These are phyloP conservation scores for Sisymbrium irio DNA, from an alignment of 345 rosid species.

Conservation along the genomic window DNA sequence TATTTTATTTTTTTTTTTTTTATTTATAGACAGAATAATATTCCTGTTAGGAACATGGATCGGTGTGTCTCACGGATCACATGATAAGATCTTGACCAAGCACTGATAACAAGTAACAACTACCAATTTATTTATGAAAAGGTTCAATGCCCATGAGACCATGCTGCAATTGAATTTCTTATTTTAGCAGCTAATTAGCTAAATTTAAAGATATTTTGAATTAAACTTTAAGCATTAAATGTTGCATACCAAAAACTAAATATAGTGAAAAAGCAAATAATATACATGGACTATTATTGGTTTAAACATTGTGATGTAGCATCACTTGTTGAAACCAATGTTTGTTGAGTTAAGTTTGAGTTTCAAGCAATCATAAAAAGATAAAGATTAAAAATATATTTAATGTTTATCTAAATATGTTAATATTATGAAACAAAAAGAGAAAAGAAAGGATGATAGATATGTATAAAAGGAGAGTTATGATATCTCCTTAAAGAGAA, in stretches of 20 bases:
- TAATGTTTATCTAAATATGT: no score
- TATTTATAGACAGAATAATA: not conserved
- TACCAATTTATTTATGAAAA: not conserved
- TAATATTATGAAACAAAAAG: no score
- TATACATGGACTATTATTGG: not conserved
- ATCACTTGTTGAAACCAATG: no score
- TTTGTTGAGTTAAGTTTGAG: no score
- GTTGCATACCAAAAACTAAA: not conserved
- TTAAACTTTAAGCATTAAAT: not conserved
- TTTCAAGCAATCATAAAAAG: no score
- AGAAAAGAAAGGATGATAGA: no score
- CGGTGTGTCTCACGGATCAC: slow-evolving; percentile 8
- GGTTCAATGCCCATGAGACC: not conserved
- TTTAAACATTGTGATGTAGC: no score
- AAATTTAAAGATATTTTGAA: not conserved
- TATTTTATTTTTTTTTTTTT: not conserved
- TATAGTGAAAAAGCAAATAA: not conserved
- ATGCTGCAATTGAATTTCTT: not conserved
- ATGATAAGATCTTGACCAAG: slow-evolving; percentile 28
- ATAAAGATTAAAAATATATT: no score
- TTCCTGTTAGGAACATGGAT: slow-evolving; percentile 15
- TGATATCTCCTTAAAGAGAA: no score
- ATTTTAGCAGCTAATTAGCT: not conserved
- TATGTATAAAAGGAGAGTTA: no score
- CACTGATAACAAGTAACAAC: slow-evolving; percentile 10